Evolutionary conservation across 1,284 basidiomycete genomes (phyloP).

Genomic region (Malassezia yamatoensis): DNA sequence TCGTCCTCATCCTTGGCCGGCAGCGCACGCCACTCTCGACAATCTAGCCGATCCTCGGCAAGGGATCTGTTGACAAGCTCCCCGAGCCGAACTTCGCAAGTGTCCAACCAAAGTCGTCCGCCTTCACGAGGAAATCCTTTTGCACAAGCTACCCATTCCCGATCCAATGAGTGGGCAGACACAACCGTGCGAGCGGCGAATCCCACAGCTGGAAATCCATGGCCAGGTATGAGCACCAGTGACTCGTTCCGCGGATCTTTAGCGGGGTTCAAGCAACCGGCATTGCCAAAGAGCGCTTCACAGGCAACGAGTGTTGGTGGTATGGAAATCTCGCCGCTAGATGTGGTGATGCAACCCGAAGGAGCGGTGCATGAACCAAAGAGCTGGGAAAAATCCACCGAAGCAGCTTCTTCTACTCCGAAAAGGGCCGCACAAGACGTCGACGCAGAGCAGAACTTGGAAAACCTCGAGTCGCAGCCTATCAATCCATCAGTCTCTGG

Average conservation of each 20-base stretch:
- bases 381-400: neutral
- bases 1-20: neutral
- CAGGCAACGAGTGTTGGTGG: neutral
- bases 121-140: neutral
- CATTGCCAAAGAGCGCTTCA: neutral
- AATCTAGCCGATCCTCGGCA: too few species aligned
- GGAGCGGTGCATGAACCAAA: constrained; percentile 1
- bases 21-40: neutral
- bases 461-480: neutral
- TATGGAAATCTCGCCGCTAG: neutral
- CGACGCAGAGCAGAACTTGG: neutral
- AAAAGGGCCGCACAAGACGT: neutral
- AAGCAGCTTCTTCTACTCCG: neutral
- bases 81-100: neutral
- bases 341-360: neutral
- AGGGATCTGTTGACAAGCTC: neutral
- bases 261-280: neutral
- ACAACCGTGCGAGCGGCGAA: neutral
- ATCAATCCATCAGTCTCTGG: too few species aligned
- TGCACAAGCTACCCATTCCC: neutral
- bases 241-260: neutral
- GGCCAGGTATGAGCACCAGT: neutral
- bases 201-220: neutral
- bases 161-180: neutral
- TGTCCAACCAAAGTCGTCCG: neutral